A percentile compares a stretch with the other conserved stretches of the same genome.
phyloP scores from a whole-genome alignment of 768 basidiomycete species.

The Paxillus rubicundulus region DNA sequence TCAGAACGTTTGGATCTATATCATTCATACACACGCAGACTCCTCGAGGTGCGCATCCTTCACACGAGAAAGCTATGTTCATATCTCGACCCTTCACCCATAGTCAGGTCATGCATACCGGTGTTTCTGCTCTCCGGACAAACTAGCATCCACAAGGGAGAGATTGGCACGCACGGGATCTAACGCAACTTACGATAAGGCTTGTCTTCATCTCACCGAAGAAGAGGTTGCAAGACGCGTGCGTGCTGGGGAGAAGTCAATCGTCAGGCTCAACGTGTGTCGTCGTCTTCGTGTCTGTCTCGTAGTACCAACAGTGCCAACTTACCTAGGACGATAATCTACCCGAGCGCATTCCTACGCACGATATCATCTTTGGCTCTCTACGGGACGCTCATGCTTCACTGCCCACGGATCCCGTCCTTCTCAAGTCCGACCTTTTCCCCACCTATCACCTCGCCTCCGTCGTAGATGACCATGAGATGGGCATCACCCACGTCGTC shows the following conservation, averaged over 20 bases:
- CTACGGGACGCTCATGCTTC: constrained; percentile 75
- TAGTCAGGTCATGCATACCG: constrained; percentile 90
- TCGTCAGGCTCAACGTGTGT: constrained; percentile 86
- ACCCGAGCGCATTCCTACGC: constrained; percentile 47
- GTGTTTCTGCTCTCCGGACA: constrained; percentile 86
- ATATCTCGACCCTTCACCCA: not conserved
- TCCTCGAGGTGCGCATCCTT: constrained; percentile 62
- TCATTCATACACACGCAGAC: constrained; percentile 62
- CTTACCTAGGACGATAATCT: constrained; percentile 53
- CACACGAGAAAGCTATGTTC: too few relatives aligned
- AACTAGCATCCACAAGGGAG: constrained; percentile 65
- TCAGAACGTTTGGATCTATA: constrained; percentile 90
- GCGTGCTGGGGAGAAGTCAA: constrained; percentile 70
- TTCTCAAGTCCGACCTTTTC: constrained; percentile 89
- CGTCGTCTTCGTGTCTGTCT: not conserved
- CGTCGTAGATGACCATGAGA: constrained; percentile 93
- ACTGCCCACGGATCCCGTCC: constrained; percentile 82
- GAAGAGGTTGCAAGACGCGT: constrained; percentile 80
- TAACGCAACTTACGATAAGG: constrained; percentile 81
- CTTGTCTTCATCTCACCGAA: constrained; percentile 81
- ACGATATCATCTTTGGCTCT: constrained; percentile 75
- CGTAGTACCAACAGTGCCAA: not conserved
- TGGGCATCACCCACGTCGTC: constrained; percentile 94
- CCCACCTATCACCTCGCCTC: constrained; percentile 97
- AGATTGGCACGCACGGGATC: constrained; percentile 71